Conservation (phyloP, 192 early-diverging fungal species). For the Coemansia sp. region DNA sequence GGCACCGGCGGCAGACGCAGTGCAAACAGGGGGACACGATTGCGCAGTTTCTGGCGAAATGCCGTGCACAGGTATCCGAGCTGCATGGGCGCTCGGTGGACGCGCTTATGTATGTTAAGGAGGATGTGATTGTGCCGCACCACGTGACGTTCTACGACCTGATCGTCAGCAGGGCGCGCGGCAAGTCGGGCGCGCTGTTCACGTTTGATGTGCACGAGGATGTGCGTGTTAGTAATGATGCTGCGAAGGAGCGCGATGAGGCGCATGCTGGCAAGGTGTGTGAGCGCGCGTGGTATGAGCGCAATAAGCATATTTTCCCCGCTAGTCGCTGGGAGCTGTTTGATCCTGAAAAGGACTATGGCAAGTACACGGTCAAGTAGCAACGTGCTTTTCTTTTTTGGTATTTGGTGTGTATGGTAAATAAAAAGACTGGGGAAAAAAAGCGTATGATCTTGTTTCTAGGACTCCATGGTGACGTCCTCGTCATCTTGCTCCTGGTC, state of each 20-base stretch:
- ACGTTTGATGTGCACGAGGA: constrained; percentile 94
- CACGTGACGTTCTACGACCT: constrained; percentile 93
- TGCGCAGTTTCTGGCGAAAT: constrained; percentile 79
- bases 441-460: too few relatives aligned
- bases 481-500: neutral
- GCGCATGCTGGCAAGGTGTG: constrained; percentile 95
- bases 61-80: constrained; percentile 78
- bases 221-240: constrained; percentile 80
- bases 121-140: constrained; percentile 95
- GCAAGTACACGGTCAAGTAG: constrained; percentile 36
- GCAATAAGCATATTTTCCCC: constrained; percentile 96
- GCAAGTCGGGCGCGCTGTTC: constrained; percentile 93
- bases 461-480: constrained; percentile 27
- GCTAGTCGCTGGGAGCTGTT: constrained; percentile 90
- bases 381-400: too few relatives aligned
- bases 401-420: too few relatives aligned
- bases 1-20: constrained; percentile 79
- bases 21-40: constrained; percentile 87
- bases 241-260: constrained; percentile 84
- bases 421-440: too few relatives aligned
- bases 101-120: constrained; percentile 88
- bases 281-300: constrained; percentile 85
- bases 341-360: constrained; percentile 74
- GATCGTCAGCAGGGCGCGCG: constrained; percentile 91
- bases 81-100: constrained; percentile 78